Evolutionary conservation across 441 rosid genomes (phyloP).

Genomic region (Macaranga tanarius): DNA sequence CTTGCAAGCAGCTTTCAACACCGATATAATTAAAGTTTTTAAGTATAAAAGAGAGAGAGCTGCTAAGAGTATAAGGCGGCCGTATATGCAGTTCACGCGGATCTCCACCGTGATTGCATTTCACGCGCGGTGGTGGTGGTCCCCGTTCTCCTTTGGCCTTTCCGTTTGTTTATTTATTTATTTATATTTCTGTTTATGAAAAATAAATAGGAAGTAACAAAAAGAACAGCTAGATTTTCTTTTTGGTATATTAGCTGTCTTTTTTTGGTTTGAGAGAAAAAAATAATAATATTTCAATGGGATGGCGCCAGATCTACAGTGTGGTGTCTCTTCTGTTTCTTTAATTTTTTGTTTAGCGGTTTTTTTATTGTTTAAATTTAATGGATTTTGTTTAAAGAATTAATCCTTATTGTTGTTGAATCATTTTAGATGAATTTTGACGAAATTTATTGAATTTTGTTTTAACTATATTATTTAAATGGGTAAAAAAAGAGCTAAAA

Average conservation of each 20-base stretch:
- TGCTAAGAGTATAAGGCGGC: not conserved
- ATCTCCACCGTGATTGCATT: slow-evolving; percentile 9
- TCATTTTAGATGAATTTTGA: not conserved
- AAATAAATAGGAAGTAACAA: slow-evolving; percentile 32
- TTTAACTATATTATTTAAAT: no score
- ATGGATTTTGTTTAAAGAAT: no score
- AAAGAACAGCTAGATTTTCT: slow-evolving; percentile 45
- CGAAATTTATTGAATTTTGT: not conserved
- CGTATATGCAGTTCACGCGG: not conserved
- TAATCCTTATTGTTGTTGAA: no score
- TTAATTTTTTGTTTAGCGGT: not conserved
- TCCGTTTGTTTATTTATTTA: not conserved
- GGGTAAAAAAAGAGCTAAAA: not conserved
- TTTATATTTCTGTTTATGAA: not conserved
- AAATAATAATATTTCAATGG: slow-evolving; percentile 27
- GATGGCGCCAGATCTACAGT: slow-evolving; percentile 45
- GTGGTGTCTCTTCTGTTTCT: slow-evolving; percentile 7
- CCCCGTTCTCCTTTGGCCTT: not conserved
- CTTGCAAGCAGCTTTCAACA: slow-evolving; percentile 12
- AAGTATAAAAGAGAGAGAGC: not conserved
- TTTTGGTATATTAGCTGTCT: slow-evolving; percentile 41
- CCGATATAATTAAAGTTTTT: not conserved
- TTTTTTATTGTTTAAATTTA: not conserved
- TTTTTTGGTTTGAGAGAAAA: slow-evolving; percentile 26
- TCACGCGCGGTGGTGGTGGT: slow-evolving; percentile 20